Evolutionary conservation across 2,329 filamentous ascomycete species (phyloP), one percentile per base, ranked within the genome.

Genomic region (Ilyonectria mors-panacis): DNA sequence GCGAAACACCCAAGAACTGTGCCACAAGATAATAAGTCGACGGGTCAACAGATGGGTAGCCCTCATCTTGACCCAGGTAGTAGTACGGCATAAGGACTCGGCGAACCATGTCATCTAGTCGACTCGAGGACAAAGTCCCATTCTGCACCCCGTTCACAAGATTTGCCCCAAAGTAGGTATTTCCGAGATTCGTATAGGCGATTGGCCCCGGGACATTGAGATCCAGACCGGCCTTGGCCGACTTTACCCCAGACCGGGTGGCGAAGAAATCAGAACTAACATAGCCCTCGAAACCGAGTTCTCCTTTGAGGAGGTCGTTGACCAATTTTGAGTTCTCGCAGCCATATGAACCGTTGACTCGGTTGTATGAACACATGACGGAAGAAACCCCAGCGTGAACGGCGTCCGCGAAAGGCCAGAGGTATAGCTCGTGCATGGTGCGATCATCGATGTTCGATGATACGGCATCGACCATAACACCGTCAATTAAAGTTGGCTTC

Each of bases 301-400:
- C 87, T 2, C 82, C 85, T 76, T 89, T 94, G 55, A 94, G 81
- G 0, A 94, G 81, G 3, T 89, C 88, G 73, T 94, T 94, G 51
- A 91, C 81, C 0, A 88, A 81, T 67, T 91, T 88, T 67, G 88
- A 89, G 79, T 94, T 94, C 73, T 91, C 85, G 78, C 92, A 94
- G 4, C 84, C 88, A 72, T 92, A 93, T 21, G 87, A 91, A 79
- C 91, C 91, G 79, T 94, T 94, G 74, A 92, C 79, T 61, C 91
- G 88, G 75, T 93, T 88, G 80, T 93, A 94, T 0, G 88, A 90
- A 80, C 87, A 89, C 87, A 89, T 89, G 63, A 89, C 81, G 44
- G 82, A 85, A 3, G 80, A 84, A 0, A 87, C 87, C 2, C 90
- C 89, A 1, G 91, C 90, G 48, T 84, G 84, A 21, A 92, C 86